Evolutionary conservation across 345 rosid species (phyloP).

Genomic region (Salix exigua): DNA sequence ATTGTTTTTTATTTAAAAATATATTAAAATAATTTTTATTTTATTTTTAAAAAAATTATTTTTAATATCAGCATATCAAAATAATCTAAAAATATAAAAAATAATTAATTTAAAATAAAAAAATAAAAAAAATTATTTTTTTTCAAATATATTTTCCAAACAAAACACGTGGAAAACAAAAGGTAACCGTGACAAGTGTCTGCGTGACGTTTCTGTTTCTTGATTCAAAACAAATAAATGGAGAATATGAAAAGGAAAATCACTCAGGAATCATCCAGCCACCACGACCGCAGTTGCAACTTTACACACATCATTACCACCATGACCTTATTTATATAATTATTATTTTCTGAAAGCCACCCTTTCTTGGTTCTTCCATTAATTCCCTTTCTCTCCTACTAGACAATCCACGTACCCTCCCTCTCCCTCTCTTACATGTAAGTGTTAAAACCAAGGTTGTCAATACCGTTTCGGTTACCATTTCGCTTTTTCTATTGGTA

Average conservation of each 20-base stretch:
- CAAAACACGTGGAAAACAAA: too few species aligned
- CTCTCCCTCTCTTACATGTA: too few species aligned
- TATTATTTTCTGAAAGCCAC: not conserved
- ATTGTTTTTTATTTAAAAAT: too few species aligned
- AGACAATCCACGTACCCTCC: constrained; percentile 9
- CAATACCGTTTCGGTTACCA: too few species aligned
- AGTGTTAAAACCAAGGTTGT: too few species aligned
- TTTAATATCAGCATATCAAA: too few species aligned
- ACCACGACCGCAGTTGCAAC: constrained; percentile 20
- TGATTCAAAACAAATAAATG: constrained; percentile 4
- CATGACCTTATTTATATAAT: constrained; percentile 2
- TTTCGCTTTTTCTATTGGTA: too few species aligned
- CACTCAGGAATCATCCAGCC: constrained; percentile 33
- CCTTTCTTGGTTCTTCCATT: not conserved
- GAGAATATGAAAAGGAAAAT: constrained; percentile 35
- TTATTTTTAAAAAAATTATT: too few species aligned
- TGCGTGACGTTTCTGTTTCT: constrained; percentile 40
- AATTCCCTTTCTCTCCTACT: not conserved
- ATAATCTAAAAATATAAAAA: too few species aligned
- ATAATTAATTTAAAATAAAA: too few species aligned
- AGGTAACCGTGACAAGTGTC: constrained; percentile 9
- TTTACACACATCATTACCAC: constrained; percentile 27
- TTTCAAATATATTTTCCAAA: too few species aligned
- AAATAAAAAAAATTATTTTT: not conserved
- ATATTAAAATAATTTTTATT: too few species aligned